Evolutionary conservation across 257 asterid species (phyloP), one percentile per base, ranked within the genome.

Genomic region (Ajuga chamaepitys): DNA sequence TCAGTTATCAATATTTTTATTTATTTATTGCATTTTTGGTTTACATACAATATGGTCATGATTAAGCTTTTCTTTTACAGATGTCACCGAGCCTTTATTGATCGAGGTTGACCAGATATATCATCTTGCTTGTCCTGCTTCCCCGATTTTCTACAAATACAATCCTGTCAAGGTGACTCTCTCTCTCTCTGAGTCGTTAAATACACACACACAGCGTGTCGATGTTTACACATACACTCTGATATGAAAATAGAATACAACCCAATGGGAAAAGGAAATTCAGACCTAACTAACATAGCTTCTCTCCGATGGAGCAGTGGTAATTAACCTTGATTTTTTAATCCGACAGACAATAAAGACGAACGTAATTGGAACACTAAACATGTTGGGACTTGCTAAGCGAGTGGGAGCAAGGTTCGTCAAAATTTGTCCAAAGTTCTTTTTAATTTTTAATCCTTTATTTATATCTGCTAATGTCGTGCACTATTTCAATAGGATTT

Each of bases 61-160:
- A 30, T 62, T 2, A 13, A 25, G 2, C 4, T 51, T 50, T 17
- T 54, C 18, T 25, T 44, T 42, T 79, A 65, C 82, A 94, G 99
- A 94, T 85, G 97, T 94, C 51, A 94, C 97, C 0, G 96, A 94
- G 78, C 58, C 99, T 13, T 77, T 94, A 66, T 67, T 88, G 34
- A 45, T 94, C 61, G 98, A 94, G 80, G 99, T 94, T 74, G 99
- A 94, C 75, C 89, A 74, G 76, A 94, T 94, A 34, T 94, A 94
- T 73, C 98, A 94, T 81, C 98, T 94, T 77, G 99, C 99, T 68
- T 94, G 99, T 70, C 99, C 99, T 7, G 99, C 99, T 60, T 94
- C 99, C 66, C 99, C 98, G 10, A 94, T 94, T 72, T 94, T 94
- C 76, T 94, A 94, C 85, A 91, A 94, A 62, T 83, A 94, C 83